phyloP scores from a whole-genome alignment of 768 basidiomycete species.

The Vararia minispora region DNA sequence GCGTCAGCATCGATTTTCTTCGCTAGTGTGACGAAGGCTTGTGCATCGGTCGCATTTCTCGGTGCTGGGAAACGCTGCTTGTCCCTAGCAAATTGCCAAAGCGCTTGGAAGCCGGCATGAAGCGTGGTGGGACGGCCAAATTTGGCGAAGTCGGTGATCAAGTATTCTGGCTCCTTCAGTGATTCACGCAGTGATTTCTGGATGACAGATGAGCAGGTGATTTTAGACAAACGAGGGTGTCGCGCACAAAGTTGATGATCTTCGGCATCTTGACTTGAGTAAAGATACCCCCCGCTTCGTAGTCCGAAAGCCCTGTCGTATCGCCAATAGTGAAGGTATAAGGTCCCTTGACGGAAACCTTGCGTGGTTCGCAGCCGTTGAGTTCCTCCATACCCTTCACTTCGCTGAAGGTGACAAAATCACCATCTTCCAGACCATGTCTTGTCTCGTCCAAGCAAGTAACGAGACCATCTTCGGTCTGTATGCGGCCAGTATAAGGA shows the following conservation, averaged over 20 bases:
- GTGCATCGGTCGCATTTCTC: conserved; percentile 73
- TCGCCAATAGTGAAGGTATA: conserved; percentile 97
- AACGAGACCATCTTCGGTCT: conserved; percentile 87
- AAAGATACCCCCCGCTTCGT: conserved; percentile 86
- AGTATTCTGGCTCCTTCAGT: conserved; percentile 67
- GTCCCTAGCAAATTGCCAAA: conserved; percentile 64
- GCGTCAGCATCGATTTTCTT: conserved; percentile 68
- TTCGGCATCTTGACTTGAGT: conserved; percentile 99
- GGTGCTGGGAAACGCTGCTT: conserved; percentile 68
- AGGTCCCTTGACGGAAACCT: conserved; percentile 88
- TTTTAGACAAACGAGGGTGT: neutral
- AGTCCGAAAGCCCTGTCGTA: conserved; percentile 65
- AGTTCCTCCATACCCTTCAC: conserved; percentile 90
- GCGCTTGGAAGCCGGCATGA: conserved; percentile 90
- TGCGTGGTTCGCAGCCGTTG: conserved; percentile 86
- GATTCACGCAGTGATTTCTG: conserved; percentile 94
- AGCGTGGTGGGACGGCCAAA: conserved; percentile 87
- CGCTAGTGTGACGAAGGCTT: conserved; percentile 57
- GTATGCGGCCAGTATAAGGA: no score
- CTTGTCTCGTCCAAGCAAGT: conserved; percentile 95
- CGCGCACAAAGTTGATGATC: conserved; percentile 81
- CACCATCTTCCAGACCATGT: conserved; percentile 97
- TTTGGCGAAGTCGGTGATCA: conserved; percentile 96
- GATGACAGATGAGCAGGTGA: neutral
- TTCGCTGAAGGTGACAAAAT: conserved; percentile 94